A percentile compares a stretch with the other conserved stretches of the same genome.
These are phyloP conservation scores for Nitzschia sp. DNA, from an alignment of 108 stramenopile species.

Conservation along the genomic window DNA sequence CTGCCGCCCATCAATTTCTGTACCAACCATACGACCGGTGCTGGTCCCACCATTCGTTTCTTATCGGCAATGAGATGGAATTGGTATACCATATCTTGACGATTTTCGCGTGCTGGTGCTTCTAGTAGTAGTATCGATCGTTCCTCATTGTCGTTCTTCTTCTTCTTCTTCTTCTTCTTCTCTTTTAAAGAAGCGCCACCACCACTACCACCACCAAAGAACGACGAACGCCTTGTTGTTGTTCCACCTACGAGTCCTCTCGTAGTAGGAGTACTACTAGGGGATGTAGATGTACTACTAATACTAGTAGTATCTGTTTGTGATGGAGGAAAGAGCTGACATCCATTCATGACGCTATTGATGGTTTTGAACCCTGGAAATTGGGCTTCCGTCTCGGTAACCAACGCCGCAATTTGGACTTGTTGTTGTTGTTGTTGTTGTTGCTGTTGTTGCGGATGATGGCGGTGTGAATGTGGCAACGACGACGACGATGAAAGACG, in stretches of 20 bases:
- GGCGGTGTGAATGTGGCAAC: no score
- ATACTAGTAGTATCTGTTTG: no score
- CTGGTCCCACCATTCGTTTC: neutral
- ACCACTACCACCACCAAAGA: neutral
- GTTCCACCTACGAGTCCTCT: neutral
- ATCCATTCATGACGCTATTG: conserved; percentile 13
- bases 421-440: neutral
- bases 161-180: no score
- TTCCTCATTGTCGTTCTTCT: neutral
- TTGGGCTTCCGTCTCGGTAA: conserved; percentile 2
- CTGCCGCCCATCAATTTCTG: conserved; percentile 1
- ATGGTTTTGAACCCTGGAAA: conserved; percentile 10
- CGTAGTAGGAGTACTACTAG: no score
- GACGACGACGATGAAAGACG: no score
- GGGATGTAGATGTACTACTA: no score
- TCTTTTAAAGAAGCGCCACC: no score
- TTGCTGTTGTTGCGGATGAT: no score
- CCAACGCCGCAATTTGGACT: neutral
- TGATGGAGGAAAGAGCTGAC: neutral
- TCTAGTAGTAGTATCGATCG: no score
- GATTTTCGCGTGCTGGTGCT: neutral
- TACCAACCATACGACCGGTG: conserved; percentile 11
- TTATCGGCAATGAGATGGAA: conserved; percentile 3
- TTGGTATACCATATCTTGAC: neutral
- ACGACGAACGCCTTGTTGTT: neutral